Evolutionary conservation across 257 asterid species (phyloP), one percentile per base, ranked within the genome.

Genomic region (Plantago major): DNA sequence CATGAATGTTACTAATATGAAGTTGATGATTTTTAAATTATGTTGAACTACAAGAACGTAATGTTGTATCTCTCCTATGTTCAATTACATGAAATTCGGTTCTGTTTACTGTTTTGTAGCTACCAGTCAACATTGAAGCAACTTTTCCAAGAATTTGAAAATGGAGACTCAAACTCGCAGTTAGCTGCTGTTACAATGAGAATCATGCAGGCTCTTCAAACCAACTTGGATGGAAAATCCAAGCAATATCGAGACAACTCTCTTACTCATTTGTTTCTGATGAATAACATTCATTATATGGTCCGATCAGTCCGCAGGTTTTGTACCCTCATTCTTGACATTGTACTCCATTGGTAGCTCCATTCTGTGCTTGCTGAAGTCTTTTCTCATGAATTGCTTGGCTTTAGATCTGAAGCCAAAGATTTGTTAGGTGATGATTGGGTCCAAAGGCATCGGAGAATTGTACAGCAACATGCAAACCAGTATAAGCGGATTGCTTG

Each of bases 251-350:
- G 82, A 72, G 99, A 93, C 65, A 28, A 77, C 59, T 78, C 97
- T 63, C 84, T 87, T 60, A 89, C 96, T 73, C 88, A 84, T 71
- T 80, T 93, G 79, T 93, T 93, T 76, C 94, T 93, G 7, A 93
- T 93, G 99, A 93, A 93, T 60, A 93, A 93, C 78, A 89, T 89
- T 60, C 99, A 93, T 72, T 93, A 93, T 71, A 93, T 93, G 94
- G 97, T 93, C 89, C 83, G 99, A 93, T 93, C 99, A 11, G 97
- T 93, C 45, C 91, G 99, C 81, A 93, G 97, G 97, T 89, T 62
- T 9, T 78, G 62, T 19, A 17, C 37, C 58, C 46, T 33, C 68
- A 58, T 63, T 63, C 62, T 22, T 67, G 46, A 50, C n/a, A 64
- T 55, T 30, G n/a, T 71, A 14, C 58, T 59, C 14, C 42, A 46